A percentile compares a stretch with the other conserved stretches of the same genome.
Evolutionary conservation across 2,329 filamentous ascomycete genomes (phyloP).

Genomic region (Colletotrichum falcatum): DNA sequence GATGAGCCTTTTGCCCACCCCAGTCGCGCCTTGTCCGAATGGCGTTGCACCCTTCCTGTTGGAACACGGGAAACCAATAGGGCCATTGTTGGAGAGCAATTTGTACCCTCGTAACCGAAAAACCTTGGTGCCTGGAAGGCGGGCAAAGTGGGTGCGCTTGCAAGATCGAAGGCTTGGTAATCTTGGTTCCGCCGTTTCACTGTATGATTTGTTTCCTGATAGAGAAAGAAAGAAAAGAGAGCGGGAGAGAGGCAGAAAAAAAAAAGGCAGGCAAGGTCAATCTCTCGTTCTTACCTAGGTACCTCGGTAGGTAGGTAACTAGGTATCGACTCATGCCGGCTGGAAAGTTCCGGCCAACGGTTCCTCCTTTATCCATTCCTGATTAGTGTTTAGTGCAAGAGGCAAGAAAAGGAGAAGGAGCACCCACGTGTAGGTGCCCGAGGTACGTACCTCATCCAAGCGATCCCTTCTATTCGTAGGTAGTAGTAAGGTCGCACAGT

Average conservation of each 20-base stretch:
- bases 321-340: background rate
- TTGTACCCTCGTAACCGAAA: background rate
- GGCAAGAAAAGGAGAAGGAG: background rate
- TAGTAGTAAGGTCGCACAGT: too few relatives aligned
- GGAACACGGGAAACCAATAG: constrained; percentile 4
- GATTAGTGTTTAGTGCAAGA: too few relatives aligned
- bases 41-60: constrained; percentile 21
- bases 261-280: background rate
- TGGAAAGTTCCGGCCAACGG: background rate
- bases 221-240: too few relatives aligned
- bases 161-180: constrained; percentile 8
- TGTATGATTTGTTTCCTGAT: constrained; percentile 32
- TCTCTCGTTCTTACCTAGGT: too few relatives aligned
- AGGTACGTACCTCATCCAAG: too few relatives aligned
- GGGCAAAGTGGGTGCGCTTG: background rate
- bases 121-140: background rate
- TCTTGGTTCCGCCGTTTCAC: constrained; percentile 32
- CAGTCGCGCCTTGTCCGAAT: constrained; percentile 23
- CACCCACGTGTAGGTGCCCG: background rate
- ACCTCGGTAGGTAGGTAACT: too few relatives aligned
- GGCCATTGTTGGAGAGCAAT: constrained; percentile 2
- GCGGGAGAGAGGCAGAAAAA: too few relatives aligned
- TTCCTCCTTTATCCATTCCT: background rate
- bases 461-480: too few relatives aligned
- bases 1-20: constrained; percentile 12